Evolutionary conservation across 345 rosid genomes (phyloP), one percentile per base, ranked within the genome.

Genomic region (Acer negundo): DNA sequence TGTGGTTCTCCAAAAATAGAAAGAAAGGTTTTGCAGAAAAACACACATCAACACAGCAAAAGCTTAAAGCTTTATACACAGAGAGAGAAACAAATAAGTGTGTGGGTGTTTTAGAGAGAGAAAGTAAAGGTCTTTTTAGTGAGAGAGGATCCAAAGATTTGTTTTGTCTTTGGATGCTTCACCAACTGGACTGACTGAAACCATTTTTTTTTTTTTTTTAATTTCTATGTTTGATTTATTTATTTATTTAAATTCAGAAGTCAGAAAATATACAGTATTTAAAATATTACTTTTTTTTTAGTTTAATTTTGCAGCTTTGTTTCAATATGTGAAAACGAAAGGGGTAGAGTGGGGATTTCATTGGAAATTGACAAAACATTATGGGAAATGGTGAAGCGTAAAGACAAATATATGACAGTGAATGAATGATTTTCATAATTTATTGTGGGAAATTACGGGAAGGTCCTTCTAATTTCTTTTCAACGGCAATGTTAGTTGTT

Each of bases 1-100:
- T 67, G 72, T 28, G 56, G 63, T 42, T 61, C 69, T 67, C 42
- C 2, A 5, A 13, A n/a, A 8, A n/a, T 31, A 68, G 7, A 73
- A 22, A 40, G 16, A 71, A 72, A 73, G 4, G 75, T 58, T 62
- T 74, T 74, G 83, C 77, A 81, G 79, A 75, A 64, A 86, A 74
- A 66, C 49, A 46, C 2, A 46, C 15, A 10, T 2, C 82, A 78
- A 20, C 62, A 72, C 47, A n/a, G 59, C 61, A 69, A 55, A 62
- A 44, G 61, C n/a, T 59, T 38, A 62, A 55, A 75, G 72, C 63
- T 53, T 15, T 78, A 69, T n/a, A 20, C 24, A 19, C 2, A 10
- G 74, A 75, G 44, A 65, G 55, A 62, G 70, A 35, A 42, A n/a
- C 26, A 10, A 20, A 20, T 22, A 59, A n/a, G 74, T 10, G 40